phyloP scores from a whole-genome alignment of 2,329 filamentous ascomycete genomes.

The Ceratocystis papillata region DNA sequence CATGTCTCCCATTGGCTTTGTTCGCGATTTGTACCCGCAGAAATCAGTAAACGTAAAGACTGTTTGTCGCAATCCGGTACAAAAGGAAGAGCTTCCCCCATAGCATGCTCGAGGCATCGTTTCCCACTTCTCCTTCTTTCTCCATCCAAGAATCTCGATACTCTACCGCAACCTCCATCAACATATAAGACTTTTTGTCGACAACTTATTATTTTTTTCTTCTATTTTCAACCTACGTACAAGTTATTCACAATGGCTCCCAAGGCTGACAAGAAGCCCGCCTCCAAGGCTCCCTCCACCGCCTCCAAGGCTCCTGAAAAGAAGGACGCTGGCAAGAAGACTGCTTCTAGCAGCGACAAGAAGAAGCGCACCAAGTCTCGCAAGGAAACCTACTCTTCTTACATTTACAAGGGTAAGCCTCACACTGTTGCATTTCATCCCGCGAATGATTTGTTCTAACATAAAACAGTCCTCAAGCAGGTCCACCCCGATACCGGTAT shows the following conservation, averaged over 20 bases:
- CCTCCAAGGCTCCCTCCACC: slow-evolving; percentile 83
- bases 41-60: slow-evolving; percentile 44
- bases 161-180: slow-evolving; percentile 26
- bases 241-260: slow-evolving; percentile 69
- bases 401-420: slow-evolving; percentile 96
- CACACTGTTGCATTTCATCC: slow-evolving; percentile 23
- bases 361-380: slow-evolving; percentile 99
- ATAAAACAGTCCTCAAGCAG: slow-evolving; percentile 81
- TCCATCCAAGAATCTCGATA: slow-evolving; percentile 24
- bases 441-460: slow-evolving; percentile 21
- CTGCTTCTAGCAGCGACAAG: slow-evolving; percentile 89
- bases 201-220: slow-evolving; percentile 19
- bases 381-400: slow-evolving; percentile 99
- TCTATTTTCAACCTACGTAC: slow-evolving; percentile 25
- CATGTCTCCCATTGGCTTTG: slow-evolving; percentile 22
- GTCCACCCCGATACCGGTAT: slow-evolving; percentile 99
- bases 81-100: slow-evolving; percentile 48
- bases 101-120: slow-evolving; percentile 37
- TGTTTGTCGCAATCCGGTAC: slow-evolving; percentile 46
- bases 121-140: slow-evolving; percentile 33
- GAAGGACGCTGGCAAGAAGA: slow-evolving; percentile 99
- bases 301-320: slow-evolving; percentile 68
- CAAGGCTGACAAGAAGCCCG: slow-evolving; percentile 98
- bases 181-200: slow-evolving; percentile 1
- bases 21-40: slow-evolving; percentile 23